Percentiles rank a stretch among this genome's conserved stretches.
Conservation (phyloP, 2,329 filamentous ascomycete species). For the Orbilia javanica region DNA sequence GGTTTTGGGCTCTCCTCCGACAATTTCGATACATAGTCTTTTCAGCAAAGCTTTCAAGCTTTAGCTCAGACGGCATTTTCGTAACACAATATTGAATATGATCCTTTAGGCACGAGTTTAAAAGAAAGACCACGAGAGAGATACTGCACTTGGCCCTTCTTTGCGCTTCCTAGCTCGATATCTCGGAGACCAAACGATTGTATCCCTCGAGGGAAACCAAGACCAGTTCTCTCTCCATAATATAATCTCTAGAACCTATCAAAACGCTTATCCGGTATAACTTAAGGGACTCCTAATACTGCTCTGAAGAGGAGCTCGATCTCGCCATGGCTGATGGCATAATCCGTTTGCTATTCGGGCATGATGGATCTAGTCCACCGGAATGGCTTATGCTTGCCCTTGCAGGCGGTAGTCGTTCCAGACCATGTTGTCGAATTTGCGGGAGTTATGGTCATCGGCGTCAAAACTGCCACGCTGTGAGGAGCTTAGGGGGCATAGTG, state of each 20-base stretch:
- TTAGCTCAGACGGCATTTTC: no score
- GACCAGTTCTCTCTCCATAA: no score
- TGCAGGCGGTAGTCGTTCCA: slow-evolving; percentile 45
- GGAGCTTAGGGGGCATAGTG: neutral
- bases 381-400: slow-evolving; percentile 47
- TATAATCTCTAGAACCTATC: neutral
- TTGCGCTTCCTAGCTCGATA: no score
- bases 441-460: slow-evolving; percentile 39
- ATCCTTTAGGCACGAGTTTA: no score
- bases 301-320: neutral
- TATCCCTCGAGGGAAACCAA: no score
- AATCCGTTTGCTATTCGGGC: slow-evolving; percentile 11
- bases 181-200: no score
- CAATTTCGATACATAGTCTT: no score
- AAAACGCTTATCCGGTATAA: neutral
- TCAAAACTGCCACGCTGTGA: slow-evolving; percentile 17
- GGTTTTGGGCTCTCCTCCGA: no score
- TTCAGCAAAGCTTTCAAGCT: no score
- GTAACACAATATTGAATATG: no score
- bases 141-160: no score
- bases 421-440: slow-evolving; percentile 40
- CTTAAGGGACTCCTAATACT: neutral
- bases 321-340: slow-evolving; percentile 28
- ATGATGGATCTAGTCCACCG: slow-evolving; percentile 7
- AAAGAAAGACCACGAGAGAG: no score